phyloP scores from a whole-genome alignment of 768 basidiomycete species.

The Kwoniella europaea region DNA sequence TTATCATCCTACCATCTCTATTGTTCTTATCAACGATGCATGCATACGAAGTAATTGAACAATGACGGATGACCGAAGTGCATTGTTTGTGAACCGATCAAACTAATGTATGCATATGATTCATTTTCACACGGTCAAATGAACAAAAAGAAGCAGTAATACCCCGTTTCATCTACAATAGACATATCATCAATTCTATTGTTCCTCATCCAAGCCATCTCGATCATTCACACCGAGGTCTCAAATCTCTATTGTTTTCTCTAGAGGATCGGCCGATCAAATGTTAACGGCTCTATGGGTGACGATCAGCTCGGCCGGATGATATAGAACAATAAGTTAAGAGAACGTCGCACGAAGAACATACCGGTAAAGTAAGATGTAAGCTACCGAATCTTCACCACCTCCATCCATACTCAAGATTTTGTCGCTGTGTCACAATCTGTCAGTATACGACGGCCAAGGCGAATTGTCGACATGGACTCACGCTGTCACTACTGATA shows the following conservation, averaged over 20 bases:
- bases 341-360: too few relatives aligned
- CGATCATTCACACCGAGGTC: background rate
- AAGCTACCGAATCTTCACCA: slow-evolving; percentile 84
- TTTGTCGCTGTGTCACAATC: slow-evolving; percentile 68
- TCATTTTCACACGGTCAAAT: background rate
- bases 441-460: background rate
- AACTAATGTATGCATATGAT: background rate
- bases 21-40: background rate
- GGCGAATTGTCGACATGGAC: background rate
- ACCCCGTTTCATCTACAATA: slow-evolving; percentile 13
- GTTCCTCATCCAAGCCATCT: background rate
- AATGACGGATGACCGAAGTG: too few relatives aligned
- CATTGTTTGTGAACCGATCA: too few relatives aligned
- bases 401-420: slow-evolving; percentile 84
- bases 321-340: too few relatives aligned
- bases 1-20: background rate
- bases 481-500: slow-evolving; percentile 67
- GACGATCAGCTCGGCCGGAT: slow-evolving; percentile 5
- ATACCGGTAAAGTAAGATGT: slow-evolving; percentile 75
- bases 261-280: background rate
- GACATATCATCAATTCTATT: background rate
- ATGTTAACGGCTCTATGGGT: slow-evolving; percentile 1
- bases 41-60: background rate
- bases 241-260: background rate
- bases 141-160: slow-evolving; percentile 11